Conservation (phyloP, 352 stramenopile genomes). For the Phytophthora foliorum region DNA sequence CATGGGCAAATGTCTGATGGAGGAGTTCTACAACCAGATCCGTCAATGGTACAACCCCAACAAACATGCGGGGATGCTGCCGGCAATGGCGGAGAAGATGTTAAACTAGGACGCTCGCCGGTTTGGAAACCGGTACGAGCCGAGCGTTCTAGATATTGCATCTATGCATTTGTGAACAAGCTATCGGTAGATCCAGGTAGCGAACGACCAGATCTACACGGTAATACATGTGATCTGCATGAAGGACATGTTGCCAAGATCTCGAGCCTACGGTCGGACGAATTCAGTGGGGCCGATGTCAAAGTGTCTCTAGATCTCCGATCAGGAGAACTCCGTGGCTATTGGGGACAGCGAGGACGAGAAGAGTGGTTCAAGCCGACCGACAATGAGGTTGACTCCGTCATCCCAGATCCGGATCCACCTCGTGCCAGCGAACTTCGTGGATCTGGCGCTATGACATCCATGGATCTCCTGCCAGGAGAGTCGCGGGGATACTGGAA, state of each 20-base stretch:
- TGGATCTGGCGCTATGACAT: background rate
- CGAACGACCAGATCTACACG: background rate
- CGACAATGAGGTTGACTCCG: background rate
- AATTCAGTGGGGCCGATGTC: background rate
- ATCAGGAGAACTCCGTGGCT: conserved; percentile 14
- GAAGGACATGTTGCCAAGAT: background rate
- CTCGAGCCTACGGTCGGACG: background rate
- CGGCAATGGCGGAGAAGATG: conserved; percentile 9
- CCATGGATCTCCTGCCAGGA: background rate
- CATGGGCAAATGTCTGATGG: conserved; percentile 12
- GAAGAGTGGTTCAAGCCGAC: background rate
- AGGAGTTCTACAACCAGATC: conserved; percentile 26
- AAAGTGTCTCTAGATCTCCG: background rate
- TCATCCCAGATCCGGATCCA: background rate
- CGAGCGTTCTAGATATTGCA: conserved; percentile 20
- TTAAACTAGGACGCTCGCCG: too few relatives aligned
- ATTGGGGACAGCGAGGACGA: conserved; percentile 18
- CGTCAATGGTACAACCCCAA: conserved; percentile 17
- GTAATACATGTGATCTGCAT: background rate
- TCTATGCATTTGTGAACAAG: conserved; percentile 16
- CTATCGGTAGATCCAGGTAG: background rate
- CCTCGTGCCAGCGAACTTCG: background rate
- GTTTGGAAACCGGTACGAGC: too few relatives aligned
- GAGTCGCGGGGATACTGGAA: background rate
- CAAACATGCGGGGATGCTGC: conserved; percentile 16